Conservation (phyloP, 2,329 filamentous ascomycete genomes). For the Exophiala phaeomuriformis region DNA sequence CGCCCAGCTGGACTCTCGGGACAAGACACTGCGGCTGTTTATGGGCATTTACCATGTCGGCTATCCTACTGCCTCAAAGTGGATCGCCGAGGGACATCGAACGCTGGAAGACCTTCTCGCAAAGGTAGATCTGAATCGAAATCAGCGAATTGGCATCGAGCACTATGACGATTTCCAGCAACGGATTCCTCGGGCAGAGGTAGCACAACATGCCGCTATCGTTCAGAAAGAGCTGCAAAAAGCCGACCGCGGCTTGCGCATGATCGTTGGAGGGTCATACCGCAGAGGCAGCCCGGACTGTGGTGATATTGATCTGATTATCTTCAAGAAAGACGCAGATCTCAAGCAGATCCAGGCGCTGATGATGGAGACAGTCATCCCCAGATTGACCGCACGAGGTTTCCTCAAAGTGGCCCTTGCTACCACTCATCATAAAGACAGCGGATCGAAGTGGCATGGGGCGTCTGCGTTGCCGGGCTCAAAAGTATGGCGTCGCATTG, state of each 20-base stretch:
- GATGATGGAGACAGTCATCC: conserved; percentile 57
- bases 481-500: conserved; percentile 68
- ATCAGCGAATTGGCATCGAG: conserved; percentile 69
- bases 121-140: conserved; percentile 57
- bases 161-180: conserved; percentile 72
- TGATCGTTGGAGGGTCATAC: conserved; percentile 78
- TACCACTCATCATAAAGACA: conserved; percentile 38
- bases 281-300: conserved; percentile 67
- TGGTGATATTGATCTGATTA: conserved; percentile 77
- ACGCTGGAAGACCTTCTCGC: conserved; percentile 63
- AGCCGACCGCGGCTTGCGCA: conserved; percentile 58
- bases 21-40: conserved; percentile 61
- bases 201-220: conserved; percentile 59
- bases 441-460: conserved; percentile 81
- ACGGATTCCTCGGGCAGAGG: conserved; percentile 70
- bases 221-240: conserved; percentile 53
- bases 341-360: conserved; percentile 54
- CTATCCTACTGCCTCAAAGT: conserved; percentile 59
- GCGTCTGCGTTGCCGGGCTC: conserved; percentile 62
- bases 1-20: conserved; percentile 58
- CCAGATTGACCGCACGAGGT: conserved; percentile 48
- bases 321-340: conserved; percentile 60
- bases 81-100: conserved; percentile 67
- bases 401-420: conserved; percentile 69
- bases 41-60: conserved; percentile 75